These are phyloP conservation scores for Hansenula anomala DNA, from an alignment of 1,139 yeast genomes.

Conservation along the genomic window DNA sequence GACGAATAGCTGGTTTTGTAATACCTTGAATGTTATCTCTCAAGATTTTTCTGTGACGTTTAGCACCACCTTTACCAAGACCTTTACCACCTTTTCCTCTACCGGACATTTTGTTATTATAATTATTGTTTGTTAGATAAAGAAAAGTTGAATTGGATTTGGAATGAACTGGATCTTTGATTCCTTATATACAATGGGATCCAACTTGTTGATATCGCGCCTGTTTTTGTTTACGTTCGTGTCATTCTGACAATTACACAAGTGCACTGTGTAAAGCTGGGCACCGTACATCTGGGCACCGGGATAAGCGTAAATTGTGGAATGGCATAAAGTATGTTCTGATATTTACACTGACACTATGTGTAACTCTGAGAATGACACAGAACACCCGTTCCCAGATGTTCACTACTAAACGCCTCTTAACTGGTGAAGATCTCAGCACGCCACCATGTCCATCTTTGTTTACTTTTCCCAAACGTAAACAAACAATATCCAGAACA, in stretches of 20 bases:
- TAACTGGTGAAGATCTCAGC: neutral
- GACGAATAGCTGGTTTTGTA: conserved; percentile 99
- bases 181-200: neutral
- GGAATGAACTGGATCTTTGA: neutral
- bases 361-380: neutral
- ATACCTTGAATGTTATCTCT: conserved; percentile 99
- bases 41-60: conserved; percentile 99
- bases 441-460: neutral
- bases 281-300: no score
- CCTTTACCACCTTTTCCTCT: conserved; percentile 99
- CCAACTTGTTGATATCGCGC: neutral
- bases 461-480: no score
- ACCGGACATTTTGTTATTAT: conserved; percentile 77
- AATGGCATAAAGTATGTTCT: no score
- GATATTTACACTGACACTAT: no score
- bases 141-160: neutral
- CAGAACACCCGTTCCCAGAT: neutral
- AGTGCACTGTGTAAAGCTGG: neutral
- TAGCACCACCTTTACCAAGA: conserved; percentile 99
- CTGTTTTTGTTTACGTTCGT: neutral
- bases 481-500: no score
- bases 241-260: neutral
- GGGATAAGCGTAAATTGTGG: no score
- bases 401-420: neutral
- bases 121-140: neutral